Conservation (phyloP, 2,329 filamentous ascomycete genomes). For the Mycosphaerella sp. region DNA sequence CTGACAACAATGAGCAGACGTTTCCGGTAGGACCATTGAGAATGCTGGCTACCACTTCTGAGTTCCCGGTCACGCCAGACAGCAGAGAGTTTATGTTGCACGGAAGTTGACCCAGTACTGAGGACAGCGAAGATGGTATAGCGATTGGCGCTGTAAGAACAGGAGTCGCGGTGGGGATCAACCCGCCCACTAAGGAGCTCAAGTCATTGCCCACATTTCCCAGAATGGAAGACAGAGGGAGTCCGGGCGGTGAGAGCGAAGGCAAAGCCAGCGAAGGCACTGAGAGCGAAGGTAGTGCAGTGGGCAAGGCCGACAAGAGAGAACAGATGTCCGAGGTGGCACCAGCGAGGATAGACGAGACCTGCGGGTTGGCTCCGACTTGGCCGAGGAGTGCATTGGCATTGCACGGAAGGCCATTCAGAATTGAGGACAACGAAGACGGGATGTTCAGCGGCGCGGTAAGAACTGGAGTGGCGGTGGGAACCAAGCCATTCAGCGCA, state of each 20-base stretch:
- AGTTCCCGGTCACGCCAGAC: background rate
- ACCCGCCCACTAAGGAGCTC: too few relatives aligned
- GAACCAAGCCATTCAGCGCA: background rate
- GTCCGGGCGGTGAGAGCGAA: background rate
- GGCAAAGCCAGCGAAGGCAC: background rate
- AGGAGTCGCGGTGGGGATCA: too few relatives aligned
- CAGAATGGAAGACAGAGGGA: background rate
- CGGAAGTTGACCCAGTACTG: background rate
- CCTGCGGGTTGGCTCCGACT: background rate
- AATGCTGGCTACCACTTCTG: background rate
- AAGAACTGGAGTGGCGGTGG: background rate
- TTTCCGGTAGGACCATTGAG: background rate
- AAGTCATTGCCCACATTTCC: too few relatives aligned
- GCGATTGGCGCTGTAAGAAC: background rate
- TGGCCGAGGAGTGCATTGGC: background rate
- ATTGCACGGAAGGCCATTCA: background rate
- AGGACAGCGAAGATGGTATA: background rate
- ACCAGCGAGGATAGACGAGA: background rate
- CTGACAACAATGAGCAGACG: background rate
- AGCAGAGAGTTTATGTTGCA: slow-evolving; percentile 2
- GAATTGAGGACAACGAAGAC: background rate
- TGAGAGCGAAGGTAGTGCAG: background rate
- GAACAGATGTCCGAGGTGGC: background rate
- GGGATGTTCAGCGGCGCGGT: background rate
- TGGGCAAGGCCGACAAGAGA: background rate